Evolutionary conservation across 352 stramenopile genomes (phyloP), one percentile per base, ranked within the genome.

Genomic region (Phytopythium chamaehyphon): DNA sequence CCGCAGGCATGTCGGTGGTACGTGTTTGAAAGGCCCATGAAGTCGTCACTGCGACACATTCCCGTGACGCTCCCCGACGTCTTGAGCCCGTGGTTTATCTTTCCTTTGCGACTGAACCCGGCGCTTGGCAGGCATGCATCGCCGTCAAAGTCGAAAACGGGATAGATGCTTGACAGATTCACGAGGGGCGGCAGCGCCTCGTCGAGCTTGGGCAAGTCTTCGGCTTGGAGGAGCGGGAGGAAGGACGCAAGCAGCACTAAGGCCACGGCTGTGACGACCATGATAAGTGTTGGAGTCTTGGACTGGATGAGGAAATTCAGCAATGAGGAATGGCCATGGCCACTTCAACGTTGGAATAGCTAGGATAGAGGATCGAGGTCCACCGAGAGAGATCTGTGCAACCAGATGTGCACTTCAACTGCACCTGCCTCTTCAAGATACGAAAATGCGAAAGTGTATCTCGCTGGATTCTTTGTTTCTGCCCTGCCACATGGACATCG

Each of bases 101-200:
- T 52, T 15, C 69, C 65, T 3, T 59, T 23, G 5, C 24, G 23
- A 26, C 72, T 57, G 7, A 79, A 64, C 10, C 57, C 65, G 15
- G 66, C 59, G 57, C 71, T 72, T 31, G 63, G 53, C 45, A 61
- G 56, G 45, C 62, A 75, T 14, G 54, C 55, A 42, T 71, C 70
- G 23, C 4, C 21, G 24, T 48, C 23, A 18, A 48, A 38, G 43
- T 38, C 43, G 14, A 48, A 48, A 18, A 38, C 43, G 0, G 43
- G 43, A 15, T 48, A 38, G 43, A 48, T 48, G 24, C 6, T 23
- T 18, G 56, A 57, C 49, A 71, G 59, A 49, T 65, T 40, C 48
- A 71, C 59, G 36, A 66, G 47, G 9, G 56, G 68, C 5, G 62
- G 53, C 7, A 66, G 48, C 14, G 70, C 66, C 2, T 44, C 19